Conservation (phyloP, 73 alveolate genomes). For the Tetrahymena malaccensis region DNA sequence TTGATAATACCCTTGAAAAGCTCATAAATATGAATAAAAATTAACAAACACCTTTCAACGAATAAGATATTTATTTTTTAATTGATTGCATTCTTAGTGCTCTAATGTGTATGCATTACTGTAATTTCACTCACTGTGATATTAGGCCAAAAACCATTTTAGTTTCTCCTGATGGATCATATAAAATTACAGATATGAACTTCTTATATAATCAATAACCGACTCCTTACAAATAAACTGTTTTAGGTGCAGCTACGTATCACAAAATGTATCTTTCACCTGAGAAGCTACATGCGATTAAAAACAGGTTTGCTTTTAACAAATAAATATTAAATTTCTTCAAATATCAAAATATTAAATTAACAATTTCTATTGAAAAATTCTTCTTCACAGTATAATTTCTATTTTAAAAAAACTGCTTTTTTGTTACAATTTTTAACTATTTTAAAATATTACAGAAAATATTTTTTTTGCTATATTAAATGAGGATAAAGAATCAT, state of each 20-base stretch:
- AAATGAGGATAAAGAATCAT: too few species aligned
- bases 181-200: not conserved
- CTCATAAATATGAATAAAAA: not conserved
- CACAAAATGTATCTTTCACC: not conserved
- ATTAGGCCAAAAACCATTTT: not conserved
- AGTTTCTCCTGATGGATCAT: not conserved
- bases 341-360: not conserved
- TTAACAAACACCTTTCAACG: not conserved
- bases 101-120: not conserved
- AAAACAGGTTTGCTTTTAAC: not conserved
- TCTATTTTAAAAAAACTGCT: not conserved
- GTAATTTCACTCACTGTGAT: not conserved
- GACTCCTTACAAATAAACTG: not conserved
- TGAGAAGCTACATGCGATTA: not conserved
- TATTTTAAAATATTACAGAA: too few species aligned
- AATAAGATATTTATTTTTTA: not conserved
- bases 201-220: not conserved
- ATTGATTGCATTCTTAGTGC: not conserved
- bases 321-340: not conserved
- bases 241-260: not conserved
- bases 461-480: too few species aligned
- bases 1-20: not conserved
- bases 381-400: not conserved
- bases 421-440: too few species aligned
- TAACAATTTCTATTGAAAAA: not conserved